phyloP scores from a whole-genome alignment of 23 red algal species.

The Gracilaria caudata region DNA sequence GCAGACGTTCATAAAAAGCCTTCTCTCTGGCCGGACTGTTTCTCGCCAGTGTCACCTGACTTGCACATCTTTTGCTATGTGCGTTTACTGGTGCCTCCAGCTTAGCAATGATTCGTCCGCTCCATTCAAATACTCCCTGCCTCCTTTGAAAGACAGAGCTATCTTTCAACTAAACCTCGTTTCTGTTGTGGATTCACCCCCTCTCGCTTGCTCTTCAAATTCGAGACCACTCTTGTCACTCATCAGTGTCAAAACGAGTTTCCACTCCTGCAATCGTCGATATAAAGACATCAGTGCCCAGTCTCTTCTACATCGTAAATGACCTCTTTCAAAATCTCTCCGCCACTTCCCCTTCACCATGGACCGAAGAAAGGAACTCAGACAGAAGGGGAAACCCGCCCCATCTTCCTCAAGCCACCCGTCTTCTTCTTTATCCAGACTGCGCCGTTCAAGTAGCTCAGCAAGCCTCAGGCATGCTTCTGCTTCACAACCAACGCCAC shows the following conservation, averaged over 20 bases:
- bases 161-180: neutral
- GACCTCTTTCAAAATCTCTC: neutral
- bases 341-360: neutral
- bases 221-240: neutral
- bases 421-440: neutral
- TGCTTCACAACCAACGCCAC: neutral
- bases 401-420: neutral
- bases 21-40: neutral
- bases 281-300: neutral
- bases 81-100: neutral
- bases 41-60: neutral
- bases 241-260: no score
- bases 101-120: neutral
- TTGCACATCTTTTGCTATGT: neutral
- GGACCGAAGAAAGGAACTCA: slow-evolving; percentile 4
- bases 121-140: neutral
- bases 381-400: no score
- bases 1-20: no score
- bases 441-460: slow-evolving; percentile 10
- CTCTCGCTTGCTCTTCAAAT: neutral
- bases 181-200: no score
- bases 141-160: neutral
- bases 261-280: neutral
- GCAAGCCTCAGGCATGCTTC: neutral
- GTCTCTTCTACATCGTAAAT: neutral